Base-by-base conservation (phyloP, 352 stramenopile species). In the Globisporangium emineosum region DNA sequence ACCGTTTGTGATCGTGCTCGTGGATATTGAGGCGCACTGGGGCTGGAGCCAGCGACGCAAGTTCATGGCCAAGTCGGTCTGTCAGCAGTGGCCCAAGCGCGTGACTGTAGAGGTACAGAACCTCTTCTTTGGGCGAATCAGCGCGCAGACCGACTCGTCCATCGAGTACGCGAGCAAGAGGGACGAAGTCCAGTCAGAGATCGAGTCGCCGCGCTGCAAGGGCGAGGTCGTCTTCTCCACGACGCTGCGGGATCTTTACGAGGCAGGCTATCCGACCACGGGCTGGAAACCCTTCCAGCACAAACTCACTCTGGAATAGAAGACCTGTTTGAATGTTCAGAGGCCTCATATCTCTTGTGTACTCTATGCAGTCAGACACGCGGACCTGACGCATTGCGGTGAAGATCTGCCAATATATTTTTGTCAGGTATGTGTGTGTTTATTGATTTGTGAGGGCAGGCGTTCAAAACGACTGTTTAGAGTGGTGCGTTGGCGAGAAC, bases 171-270 rank as follows among this genome's bases (percentile, higher is more conserved):
- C 59, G 49, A 58, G 37, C 49, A 52, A 51, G 17, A 51, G 50
- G 8, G 32, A 45, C 60, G 32, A 52, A 23, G n/a, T 23, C 13
- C 25, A 50, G 27, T 2, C 23, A 17, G 35, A 30, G 1, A 25
- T 8, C 13, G 52, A 54, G n/a, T 40, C 51, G 19, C 40, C 32
- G 52, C 52, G 37, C 51, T 66, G 61, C 61, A 66, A 66, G n/a
- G 52, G 51, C 42, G 61, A 66, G 29, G 37, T 57, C 40, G 52
- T 61, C 21, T 66, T 66, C 54, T 66, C 61, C 12, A 35, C 61
- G 27, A 61, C 51, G 7, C 21, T 60, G 27, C 52, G 52, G 12
- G 40, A 58, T n/a, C 40, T 61, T n/a, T 60, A 57, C 40, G 61
- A 66, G 7, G 61, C 61, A 30, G 61, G 61, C 8, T 61, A 66